Conservation (phyloP, 2,329 filamentous ascomycete species). For the Epichloe sp. region DNA sequence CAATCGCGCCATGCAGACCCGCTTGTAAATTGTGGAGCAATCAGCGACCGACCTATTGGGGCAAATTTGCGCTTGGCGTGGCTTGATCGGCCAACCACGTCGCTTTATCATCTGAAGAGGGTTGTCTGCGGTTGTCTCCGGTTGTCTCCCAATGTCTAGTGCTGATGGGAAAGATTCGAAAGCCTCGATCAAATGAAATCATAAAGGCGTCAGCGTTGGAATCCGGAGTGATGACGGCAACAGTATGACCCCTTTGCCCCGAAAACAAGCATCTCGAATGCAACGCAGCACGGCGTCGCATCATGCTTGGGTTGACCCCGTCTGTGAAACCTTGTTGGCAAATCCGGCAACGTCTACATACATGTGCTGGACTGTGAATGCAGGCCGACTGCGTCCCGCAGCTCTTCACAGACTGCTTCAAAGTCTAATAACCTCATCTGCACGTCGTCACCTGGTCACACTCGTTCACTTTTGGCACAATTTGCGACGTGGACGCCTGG, state of each 20-base stretch:
- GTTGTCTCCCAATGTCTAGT: too few relatives aligned
- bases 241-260: conserved; percentile 2
- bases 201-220: background rate
- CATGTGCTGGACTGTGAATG: background rate
- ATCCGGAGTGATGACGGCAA: background rate
- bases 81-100: background rate
- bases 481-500: background rate
- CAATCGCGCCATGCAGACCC: background rate
- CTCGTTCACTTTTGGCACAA: background rate
- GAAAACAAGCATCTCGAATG: background rate
- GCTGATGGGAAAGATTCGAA: too few relatives aligned
- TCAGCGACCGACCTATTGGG: background rate
- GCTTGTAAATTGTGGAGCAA: background rate
- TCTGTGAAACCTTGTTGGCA: background rate
- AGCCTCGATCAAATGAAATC: too few relatives aligned
- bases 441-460: background rate
- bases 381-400: background rate
- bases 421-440: too few relatives aligned
- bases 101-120: too few relatives aligned
- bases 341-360: background rate
- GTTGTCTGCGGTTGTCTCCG: too few relatives aligned
- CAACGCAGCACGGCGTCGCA: conserved; percentile 2
- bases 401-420: background rate
- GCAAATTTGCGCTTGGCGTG: background rate
- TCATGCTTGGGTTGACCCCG: background rate